These are phyloP conservation scores for Colletotrichum musicola DNA, from an alignment of 2,329 filamentous ascomycete species.

Conservation along the genomic window DNA sequence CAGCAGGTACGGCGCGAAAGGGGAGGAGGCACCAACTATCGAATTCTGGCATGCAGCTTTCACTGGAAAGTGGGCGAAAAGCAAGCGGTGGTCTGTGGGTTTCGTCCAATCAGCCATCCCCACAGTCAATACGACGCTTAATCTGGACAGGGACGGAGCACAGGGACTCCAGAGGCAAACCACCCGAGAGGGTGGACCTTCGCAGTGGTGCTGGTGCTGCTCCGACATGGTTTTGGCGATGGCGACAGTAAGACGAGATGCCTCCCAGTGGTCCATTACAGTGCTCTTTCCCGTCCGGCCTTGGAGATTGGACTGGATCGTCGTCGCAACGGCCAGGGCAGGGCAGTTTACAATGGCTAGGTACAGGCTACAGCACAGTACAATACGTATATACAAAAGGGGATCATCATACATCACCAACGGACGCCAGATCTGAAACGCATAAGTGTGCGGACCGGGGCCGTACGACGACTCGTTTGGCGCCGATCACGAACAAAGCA, in stretches of 20 bases:
- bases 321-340: not conserved
- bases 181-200: slow-evolving; percentile 15
- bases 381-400: not conserved
- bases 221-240: not conserved
- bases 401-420: slow-evolving; percentile 1
- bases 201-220: not conserved
- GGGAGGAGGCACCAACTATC: slow-evolving; percentile 23
- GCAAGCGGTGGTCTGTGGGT: slow-evolving; percentile 34
- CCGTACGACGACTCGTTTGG: slow-evolving; percentile 21
- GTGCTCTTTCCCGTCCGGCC: slow-evolving; percentile 6
- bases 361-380: not conserved
- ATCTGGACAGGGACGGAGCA: slow-evolving; percentile 29
- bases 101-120: slow-evolving; percentile 8
- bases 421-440: slow-evolving; percentile 27
- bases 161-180: slow-evolving; percentile 32
- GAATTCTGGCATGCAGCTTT: slow-evolving; percentile 26
- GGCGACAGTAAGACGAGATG: not conserved
- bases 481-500: slow-evolving; percentile 4
- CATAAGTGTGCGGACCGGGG: slow-evolving; percentile 19
- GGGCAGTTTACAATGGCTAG: not conserved
- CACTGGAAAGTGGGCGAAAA: not conserved
- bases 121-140: slow-evolving; percentile 27
- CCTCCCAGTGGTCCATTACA: too few species aligned
- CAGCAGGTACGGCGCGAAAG: slow-evolving; percentile 22
- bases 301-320: not conserved